These are phyloP conservation scores for Buddleja alternifolia DNA, from an alignment of 257 asterid species.

Conservation along the genomic window DNA sequence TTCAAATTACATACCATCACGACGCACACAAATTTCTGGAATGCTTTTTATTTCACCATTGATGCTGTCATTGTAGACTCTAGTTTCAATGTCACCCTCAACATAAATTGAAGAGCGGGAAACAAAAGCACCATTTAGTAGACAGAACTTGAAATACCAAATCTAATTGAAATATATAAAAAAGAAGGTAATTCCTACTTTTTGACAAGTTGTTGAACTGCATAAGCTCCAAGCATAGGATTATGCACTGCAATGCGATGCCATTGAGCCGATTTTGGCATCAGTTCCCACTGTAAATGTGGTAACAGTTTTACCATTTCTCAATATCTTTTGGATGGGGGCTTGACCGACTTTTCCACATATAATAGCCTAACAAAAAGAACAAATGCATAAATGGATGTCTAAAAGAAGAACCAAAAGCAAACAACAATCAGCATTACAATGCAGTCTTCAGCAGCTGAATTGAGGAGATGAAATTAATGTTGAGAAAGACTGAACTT, in stretches of 20 bases:
- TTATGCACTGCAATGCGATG: slow-evolving; percentile 97
- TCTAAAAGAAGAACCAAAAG: neutral
- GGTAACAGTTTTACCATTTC: slow-evolving; percentile 85
- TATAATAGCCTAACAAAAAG: slow-evolving; percentile 66
- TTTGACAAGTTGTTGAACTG: slow-evolving; percentile 84
- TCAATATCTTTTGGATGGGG: slow-evolving; percentile 91
- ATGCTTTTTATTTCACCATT: no score
- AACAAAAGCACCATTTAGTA: no score
- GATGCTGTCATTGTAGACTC: no score
- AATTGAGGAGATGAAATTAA: neutral
- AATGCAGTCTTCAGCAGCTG: neutral
- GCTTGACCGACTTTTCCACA: slow-evolving; percentile 94
- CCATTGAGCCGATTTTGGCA: slow-evolving; percentile 94
- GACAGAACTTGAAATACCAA: no score
- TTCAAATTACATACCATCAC: no score
- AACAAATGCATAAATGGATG: neutral
- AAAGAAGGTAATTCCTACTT: slow-evolving; percentile 49
- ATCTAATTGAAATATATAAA: no score
- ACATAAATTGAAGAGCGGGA: no score
- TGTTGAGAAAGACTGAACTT: neutral
- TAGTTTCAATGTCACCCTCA: no score
- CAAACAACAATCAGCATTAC: neutral
- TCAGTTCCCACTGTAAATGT: slow-evolving; percentile 94
- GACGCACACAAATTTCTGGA: no score
- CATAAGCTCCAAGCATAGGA: slow-evolving; percentile 79